Percentiles rank a stretch among this genome's conserved stretches.
Evolutionary conservation across 169 alveolate species (phyloP).

Genomic region (Toxoplasma gondii): DNA sequence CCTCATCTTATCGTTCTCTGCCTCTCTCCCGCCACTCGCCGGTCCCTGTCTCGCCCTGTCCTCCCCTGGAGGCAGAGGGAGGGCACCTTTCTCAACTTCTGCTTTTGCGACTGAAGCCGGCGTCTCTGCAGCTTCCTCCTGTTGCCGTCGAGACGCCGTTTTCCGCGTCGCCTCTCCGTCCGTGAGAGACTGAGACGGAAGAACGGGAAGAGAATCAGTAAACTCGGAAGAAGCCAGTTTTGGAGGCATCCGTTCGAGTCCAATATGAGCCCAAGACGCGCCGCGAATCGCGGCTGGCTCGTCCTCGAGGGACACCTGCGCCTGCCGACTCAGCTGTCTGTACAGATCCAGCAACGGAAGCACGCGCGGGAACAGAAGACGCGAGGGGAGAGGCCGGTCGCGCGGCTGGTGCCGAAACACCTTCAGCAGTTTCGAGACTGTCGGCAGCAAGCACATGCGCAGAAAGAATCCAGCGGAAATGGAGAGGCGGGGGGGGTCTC

Average conservation of each 20-base stretch:
- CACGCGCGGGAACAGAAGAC: constrained; percentile 18
- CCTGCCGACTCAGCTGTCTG: not conserved
- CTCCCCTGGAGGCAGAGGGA: too few species aligned
- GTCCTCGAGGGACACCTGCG: not conserved
- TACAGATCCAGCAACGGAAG: constrained; percentile 23
- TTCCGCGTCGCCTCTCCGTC: not conserved
- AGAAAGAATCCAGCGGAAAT: too few species aligned
- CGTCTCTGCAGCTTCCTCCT: too few species aligned
- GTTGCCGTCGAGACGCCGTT: not conserved
- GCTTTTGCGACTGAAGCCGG: too few species aligned
- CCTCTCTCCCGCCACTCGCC: too few species aligned
- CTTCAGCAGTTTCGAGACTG: not conserved
- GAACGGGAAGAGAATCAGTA: too few species aligned
- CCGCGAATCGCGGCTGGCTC: not conserved
- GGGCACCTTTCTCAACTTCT: too few species aligned
- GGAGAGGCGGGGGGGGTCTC: too few species aligned
- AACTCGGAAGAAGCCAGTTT: too few species aligned
- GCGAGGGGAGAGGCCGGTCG: not conserved
- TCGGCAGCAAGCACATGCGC: not conserved
- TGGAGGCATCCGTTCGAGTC: too few species aligned
- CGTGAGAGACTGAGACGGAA: too few species aligned
- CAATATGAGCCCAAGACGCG: not conserved
- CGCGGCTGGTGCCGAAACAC: not conserved
- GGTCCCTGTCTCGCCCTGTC: too few species aligned
- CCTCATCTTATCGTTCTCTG: not conserved